Percentiles rank a stretch among this genome's conserved stretches.
Evolutionary conservation across 2,329 filamentous ascomycete species (phyloP).

Genomic region (Pseudocercospora fijiensis): DNA sequence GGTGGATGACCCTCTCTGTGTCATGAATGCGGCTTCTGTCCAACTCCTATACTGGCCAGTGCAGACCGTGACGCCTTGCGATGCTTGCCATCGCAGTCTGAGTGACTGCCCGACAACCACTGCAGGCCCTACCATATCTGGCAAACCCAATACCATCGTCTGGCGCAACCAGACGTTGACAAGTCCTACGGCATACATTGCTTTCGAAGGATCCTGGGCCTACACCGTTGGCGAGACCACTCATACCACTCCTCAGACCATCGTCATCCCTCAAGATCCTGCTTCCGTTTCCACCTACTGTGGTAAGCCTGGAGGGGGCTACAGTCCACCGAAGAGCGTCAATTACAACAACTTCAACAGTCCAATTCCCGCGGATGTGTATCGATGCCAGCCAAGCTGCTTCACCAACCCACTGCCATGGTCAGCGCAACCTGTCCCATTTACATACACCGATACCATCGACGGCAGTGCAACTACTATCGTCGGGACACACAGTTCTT

Average conservation of each 20-base stretch:
- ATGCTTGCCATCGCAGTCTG: slow-evolving; percentile 17
- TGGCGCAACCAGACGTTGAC: slow-evolving; percentile 25
- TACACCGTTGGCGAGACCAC: slow-evolving; percentile 16
- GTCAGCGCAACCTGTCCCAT: not conserved
- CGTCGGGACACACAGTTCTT: not conserved
- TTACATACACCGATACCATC: slow-evolving; percentile 4
- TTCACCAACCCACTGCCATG: slow-evolving; percentile 13
- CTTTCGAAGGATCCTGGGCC: slow-evolving; percentile 23
- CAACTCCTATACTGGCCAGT: slow-evolving; percentile 27
- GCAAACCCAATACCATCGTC: slow-evolving; percentile 23
- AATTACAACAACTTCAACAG: slow-evolving; percentile 28
- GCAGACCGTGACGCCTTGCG: slow-evolving; percentile 7
- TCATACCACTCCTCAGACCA: slow-evolving; percentile 9
- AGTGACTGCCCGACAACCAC: slow-evolving; percentile 19
- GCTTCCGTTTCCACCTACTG: slow-evolving; percentile 23
- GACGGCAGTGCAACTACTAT: not conserved
- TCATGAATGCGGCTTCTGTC: slow-evolving; percentile 21
- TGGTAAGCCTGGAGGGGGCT: slow-evolving; percentile 20
- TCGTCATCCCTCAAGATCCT: slow-evolving; percentile 24
- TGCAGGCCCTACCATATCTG: slow-evolving; percentile 22
- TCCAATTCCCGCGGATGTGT: slow-evolving; percentile 25
- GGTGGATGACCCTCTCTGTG: slow-evolving; percentile 15
- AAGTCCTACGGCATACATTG: slow-evolving; percentile 29
- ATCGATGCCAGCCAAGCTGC: slow-evolving; percentile 30
- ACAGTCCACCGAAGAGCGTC: slow-evolving; percentile 15